These are phyloP conservation scores for Fabrea salina DNA, from an alignment of 169 alveolate genomes.

Conservation along the genomic window DNA sequence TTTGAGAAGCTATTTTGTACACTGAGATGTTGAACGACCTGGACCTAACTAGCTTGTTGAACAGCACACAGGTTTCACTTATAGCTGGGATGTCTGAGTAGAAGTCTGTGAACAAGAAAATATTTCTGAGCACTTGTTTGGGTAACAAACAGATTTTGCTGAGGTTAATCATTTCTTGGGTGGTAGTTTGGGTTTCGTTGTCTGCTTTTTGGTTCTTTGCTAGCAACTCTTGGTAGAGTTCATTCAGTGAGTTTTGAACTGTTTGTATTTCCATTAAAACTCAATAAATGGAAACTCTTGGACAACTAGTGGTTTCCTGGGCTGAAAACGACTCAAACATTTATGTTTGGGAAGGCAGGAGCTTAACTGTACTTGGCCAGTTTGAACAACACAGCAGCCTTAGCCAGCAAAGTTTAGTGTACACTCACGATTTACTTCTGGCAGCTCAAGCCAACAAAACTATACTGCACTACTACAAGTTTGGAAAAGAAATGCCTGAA, in stretches of 20 bases:
- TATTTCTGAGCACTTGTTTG: background rate
- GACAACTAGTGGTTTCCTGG: background rate
- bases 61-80: background rate
- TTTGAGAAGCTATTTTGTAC: background rate
- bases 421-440: background rate
- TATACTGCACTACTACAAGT: constrained; percentile 1
- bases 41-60: background rate
- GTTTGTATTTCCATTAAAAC: too few relatives aligned
- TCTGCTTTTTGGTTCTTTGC: too few relatives aligned
- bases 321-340: background rate
- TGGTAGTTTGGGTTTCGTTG: background rate
- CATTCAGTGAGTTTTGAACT: too few relatives aligned
- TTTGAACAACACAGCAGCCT: background rate
- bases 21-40: background rate
- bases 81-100: background rate
- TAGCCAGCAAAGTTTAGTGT: background rate
- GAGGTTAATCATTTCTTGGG: background rate
- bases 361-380: background rate
- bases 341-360: constrained; percentile 16
- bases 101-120: background rate
- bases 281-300: background rate
- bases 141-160: background rate
- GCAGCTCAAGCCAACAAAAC: constrained; percentile 6
- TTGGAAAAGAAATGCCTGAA: constrained; percentile 23
- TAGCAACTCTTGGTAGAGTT: too few relatives aligned